phyloP scores from a whole-genome alignment of 2,329 filamentous ascomycete genomes.

The Aspergillus bombycis region DNA sequence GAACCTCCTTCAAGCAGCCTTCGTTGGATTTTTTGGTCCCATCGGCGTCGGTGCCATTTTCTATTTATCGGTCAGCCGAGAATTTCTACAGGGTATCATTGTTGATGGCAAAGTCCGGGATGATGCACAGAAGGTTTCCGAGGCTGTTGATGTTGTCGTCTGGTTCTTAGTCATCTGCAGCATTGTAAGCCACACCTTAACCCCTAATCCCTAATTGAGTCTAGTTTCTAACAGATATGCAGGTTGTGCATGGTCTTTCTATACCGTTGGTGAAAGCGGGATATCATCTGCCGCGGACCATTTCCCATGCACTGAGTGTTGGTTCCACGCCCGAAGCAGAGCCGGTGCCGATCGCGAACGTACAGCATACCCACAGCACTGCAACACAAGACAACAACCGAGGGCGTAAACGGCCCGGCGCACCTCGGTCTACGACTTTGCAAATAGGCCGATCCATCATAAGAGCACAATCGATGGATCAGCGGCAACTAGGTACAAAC shows the following conservation, averaged over 20 bases:
- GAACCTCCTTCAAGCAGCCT: conserved; percentile 72
- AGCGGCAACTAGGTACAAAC: conserved; percentile 26
- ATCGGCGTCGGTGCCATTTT: conserved; percentile 90
- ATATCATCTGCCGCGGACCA: conserved; percentile 50
- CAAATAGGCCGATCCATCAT: conserved; percentile 33
- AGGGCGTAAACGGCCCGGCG: conserved; percentile 29
- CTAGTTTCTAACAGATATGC: not conserved
- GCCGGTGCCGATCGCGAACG: conserved; percentile 32
- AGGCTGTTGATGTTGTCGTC: conserved; percentile 71
- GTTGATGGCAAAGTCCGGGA: conserved; percentile 63
- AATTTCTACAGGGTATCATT: conserved; percentile 67
- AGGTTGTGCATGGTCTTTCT: conserved; percentile 79
- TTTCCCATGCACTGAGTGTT: conserved; percentile 50
- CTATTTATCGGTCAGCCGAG: conserved; percentile 79
- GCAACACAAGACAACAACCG: conserved; percentile 32
- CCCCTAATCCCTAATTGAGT: not conserved
- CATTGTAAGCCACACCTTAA: conserved; percentile 57
- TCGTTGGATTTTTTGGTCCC: conserved; percentile 91
- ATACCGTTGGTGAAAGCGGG: conserved; percentile 67
- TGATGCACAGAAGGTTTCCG: conserved; percentile 68
- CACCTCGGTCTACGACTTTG: conserved; percentile 27
- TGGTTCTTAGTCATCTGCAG: conserved; percentile 88
- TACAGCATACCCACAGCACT: conserved; percentile 37
- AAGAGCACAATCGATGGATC: conserved; percentile 17
- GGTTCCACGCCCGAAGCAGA: conserved; percentile 35